Base-by-base conservation (phyloP, 2,329 filamentous ascomycete genomes). In the Paracamarosporium sp. region DNA sequence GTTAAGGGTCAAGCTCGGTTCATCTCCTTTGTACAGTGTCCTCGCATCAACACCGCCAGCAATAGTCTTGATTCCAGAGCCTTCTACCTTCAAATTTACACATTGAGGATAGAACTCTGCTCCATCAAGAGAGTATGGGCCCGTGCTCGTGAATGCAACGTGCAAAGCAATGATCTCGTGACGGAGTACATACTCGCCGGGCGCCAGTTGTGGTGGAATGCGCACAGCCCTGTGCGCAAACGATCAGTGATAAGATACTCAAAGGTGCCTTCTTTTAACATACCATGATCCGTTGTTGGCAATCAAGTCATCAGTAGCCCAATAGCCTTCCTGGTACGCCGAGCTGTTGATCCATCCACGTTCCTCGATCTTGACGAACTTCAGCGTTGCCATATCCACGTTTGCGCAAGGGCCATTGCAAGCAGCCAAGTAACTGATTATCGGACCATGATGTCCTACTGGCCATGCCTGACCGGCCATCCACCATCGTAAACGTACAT, bases 21-120 rank as follows among this genome's bases (percentile, higher is more conserved):
- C 79, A 44, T 70, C 68, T 17, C 64, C 60, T 11, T 62, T 68
- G 66, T 82, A 82, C 5, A 81, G 66, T 12, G 67, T 65, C 20
- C 68, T 74, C 25, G 71, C 79, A 12, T 65, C 55, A 40, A 72
- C 66, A 9, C 79, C 79, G 15, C 63, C 52, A 5, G 74, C 71
- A 12, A 67, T 57, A 15, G 68, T 70, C 33, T 63, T 66, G 22
- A 70, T 71, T 24, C 80, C 80, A 25, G 70, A 68, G 22, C 80
- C 80, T n/a, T 47, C 55, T 46, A 84, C 72, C 55, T 78, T 66
- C 20, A 83, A 63, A 67, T 81, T 82, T 50, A 82, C 68, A 62
- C 83, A 85, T 66, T 82, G 79, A 35, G 76, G 81, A 67, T 81
- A 84, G 69, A 77, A 79, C 76, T 81, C 82, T 4, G 81, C 81